phyloP scores from a whole-genome alignment of 2,329 filamentous ascomycete genomes.

The Parastagonospora avenae region DNA sequence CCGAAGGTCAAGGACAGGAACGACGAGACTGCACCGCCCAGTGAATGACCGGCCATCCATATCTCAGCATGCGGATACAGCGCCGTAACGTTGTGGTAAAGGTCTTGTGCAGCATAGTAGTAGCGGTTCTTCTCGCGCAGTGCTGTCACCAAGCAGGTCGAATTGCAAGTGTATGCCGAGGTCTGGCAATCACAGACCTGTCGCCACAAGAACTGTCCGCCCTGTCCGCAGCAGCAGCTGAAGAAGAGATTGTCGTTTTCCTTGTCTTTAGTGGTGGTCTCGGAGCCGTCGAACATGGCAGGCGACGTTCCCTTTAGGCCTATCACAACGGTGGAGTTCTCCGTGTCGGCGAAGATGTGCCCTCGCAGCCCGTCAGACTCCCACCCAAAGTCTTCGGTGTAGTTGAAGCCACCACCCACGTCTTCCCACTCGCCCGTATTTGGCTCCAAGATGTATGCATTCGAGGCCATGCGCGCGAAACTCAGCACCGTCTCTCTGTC shows the following conservation, averaged over 20 bases:
- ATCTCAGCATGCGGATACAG: constrained; percentile 83
- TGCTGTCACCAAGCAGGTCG: constrained; percentile 80
- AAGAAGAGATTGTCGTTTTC: constrained; percentile 98
- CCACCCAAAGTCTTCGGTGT: constrained; percentile 91
- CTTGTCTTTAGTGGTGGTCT: constrained; percentile 97
- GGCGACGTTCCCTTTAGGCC: constrained; percentile 88
- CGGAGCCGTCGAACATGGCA: constrained; percentile 94
- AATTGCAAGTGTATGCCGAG: constrained; percentile 86
- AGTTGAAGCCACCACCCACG: constrained; percentile 74
- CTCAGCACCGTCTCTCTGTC: constrained; percentile 84
- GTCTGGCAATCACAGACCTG: constrained; percentile 94
- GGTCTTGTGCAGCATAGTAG: constrained; percentile 84
- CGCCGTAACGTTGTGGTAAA: constrained; percentile 90
- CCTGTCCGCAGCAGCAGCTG: constrained; percentile 95
- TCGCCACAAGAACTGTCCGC: constrained; percentile 86
- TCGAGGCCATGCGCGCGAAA: constrained; percentile 84
- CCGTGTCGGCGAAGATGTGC: constrained; percentile 87
- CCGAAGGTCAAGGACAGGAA: constrained; percentile 90
- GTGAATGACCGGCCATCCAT: constrained; percentile 90
- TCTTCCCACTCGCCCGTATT: constrained; percentile 78
- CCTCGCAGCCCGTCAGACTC: constrained; percentile 85
- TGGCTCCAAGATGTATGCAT: constrained; percentile 82
- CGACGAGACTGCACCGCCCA: constrained; percentile 88
- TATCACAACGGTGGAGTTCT: constrained; percentile 85
- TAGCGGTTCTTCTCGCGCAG: constrained; percentile 85